A percentile compares a stretch with the other conserved stretches of the same genome.
Evolutionary conservation across 2,329 filamentous ascomycete species (phyloP).

Genomic region (Aureobasidium sp.): DNA sequence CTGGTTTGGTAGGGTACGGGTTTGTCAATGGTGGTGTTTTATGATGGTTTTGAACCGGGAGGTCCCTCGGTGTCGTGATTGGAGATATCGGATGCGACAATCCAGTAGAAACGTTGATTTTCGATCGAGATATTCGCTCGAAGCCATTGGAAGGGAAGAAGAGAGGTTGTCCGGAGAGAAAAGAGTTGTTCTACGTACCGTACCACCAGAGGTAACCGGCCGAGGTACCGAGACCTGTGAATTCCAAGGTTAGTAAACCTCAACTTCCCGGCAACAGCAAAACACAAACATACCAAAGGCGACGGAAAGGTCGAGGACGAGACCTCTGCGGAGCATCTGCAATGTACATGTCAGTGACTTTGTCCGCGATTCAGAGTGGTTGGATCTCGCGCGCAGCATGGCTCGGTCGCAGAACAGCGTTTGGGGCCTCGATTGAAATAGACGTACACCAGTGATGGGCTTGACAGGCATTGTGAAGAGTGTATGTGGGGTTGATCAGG

Average conservation of each 20-base stretch:
- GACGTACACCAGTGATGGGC: constrained; percentile 46
- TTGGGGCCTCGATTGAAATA: neutral
- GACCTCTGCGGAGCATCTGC: constrained; percentile 58
- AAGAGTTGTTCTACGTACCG: constrained; percentile 39
- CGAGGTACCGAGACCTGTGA: constrained; percentile 53
- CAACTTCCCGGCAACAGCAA: neutral
- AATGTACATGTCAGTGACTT: constrained; percentile 11
- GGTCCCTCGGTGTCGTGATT: neutral
- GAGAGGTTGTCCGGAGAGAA: neutral
- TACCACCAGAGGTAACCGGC: constrained; percentile 64
- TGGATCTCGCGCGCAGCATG: neutral
- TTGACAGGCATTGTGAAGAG: constrained; percentile 37
- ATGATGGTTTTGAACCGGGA: no score
- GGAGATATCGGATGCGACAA: no score
- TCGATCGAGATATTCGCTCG: no score
- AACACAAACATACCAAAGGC: constrained; percentile 50
- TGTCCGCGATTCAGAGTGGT: neutral
- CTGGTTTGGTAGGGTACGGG: no score
- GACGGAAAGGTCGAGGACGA: constrained; percentile 61
- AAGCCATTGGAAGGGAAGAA: neutral
- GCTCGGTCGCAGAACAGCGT: neutral
- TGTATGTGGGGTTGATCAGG: constrained; percentile 6
- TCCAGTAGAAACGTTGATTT: no score
- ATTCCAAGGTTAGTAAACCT: neutral
- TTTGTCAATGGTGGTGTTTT: no score